Base-by-base conservation (phyloP, 441 rosid genomes). In the Erysimum cheiri region DNA sequence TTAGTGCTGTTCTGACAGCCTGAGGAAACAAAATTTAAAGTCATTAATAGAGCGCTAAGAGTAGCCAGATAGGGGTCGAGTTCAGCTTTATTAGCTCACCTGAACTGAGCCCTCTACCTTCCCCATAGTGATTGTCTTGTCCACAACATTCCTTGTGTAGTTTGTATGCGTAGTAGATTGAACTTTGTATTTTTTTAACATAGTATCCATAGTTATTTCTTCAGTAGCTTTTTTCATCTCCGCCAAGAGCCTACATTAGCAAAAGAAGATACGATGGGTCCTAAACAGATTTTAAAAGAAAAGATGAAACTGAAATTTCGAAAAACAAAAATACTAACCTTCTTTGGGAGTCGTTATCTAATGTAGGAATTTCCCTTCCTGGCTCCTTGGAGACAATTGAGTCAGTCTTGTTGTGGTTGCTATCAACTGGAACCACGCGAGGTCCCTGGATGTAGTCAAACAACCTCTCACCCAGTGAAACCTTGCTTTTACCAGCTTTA, bases 1-100 rank as follows among this genome's bases (percentile, higher is more conserved):
- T 79, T 39, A 85, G 75, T 56, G 99, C 99, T 74, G 93, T 80
- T 75, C 82, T 85, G 75, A 87, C 76, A 78, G 97, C 99, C 99
- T 95, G 82, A 49, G 62, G 41, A 56, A 22, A 46, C 26, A 43
- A 61, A 53, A 12, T 47, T 67, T 12, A 37, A 46, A 66, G 46
- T 62, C 66, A 67, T 39, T 28, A 50, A 15, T 33, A 60, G 53
- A 53, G 71, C 26, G 31, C 50, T 69, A 24, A 31, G 2, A 24
- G 26, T 26, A 70, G 22, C 70, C 61, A 69, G 28, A 68, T 28
- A 67, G 31, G 12, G 44, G 66, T 54, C 60, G 14, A 39, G 31
- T 60, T 67, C 66, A 61, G 61, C 49, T 54, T 54, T 67, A 22
- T 8, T 60, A 54, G 19, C 72, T 8, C 88, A 92, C 99, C 93